phyloP scores from a whole-genome alignment of 305 asterid species.

The Rubia balearica region DNA sequence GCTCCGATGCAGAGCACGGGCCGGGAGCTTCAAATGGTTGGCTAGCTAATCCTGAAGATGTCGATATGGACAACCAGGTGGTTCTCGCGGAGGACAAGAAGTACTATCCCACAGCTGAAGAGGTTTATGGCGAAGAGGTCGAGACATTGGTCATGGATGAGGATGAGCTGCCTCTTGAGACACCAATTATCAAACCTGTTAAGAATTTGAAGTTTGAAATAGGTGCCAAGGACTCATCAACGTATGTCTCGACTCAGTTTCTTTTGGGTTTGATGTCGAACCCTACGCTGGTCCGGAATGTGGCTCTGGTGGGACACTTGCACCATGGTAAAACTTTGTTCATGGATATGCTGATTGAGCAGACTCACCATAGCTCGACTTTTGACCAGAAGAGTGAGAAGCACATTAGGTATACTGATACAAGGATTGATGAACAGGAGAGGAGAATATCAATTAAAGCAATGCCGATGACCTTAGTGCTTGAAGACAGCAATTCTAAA shows the following conservation, averaged over 20 bases:
- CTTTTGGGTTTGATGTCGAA: constrained; percentile 93
- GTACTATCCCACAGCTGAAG: constrained; percentile 95
- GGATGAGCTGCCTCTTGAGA: constrained; percentile 90
- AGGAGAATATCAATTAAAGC: constrained; percentile 85
- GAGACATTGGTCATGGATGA: constrained; percentile 97
- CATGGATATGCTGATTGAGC: constrained; percentile 96
- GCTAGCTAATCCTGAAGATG: constrained; percentile 60
- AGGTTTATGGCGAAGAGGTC: constrained; percentile 96
- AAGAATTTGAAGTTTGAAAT: constrained; percentile 87
- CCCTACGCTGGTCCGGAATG: constrained; percentile 75
- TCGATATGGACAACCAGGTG: constrained; percentile 88
- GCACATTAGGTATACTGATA: constrained; percentile 94
- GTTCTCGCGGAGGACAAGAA: constrained; percentile 94
- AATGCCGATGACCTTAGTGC: constrained; percentile 85
- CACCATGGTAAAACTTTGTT: constrained; percentile 87
- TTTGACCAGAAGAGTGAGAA: constrained; percentile 91
- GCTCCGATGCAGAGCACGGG: constrained; percentile 63
- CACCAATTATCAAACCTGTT: constrained; percentile 80
- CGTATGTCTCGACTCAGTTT: constrained; percentile 87
- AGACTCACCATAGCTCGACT: constrained; percentile 91
- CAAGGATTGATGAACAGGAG: constrained; percentile 97
- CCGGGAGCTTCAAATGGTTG: constrained; percentile 80
- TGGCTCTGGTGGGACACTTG: constrained; percentile 84
- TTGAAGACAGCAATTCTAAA: constrained; percentile 89
- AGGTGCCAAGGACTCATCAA: constrained; percentile 88